phyloP scores from a whole-genome alignment of 495 filamentous ascomycete genomes.

The Rhypophila decipiens region DNA sequence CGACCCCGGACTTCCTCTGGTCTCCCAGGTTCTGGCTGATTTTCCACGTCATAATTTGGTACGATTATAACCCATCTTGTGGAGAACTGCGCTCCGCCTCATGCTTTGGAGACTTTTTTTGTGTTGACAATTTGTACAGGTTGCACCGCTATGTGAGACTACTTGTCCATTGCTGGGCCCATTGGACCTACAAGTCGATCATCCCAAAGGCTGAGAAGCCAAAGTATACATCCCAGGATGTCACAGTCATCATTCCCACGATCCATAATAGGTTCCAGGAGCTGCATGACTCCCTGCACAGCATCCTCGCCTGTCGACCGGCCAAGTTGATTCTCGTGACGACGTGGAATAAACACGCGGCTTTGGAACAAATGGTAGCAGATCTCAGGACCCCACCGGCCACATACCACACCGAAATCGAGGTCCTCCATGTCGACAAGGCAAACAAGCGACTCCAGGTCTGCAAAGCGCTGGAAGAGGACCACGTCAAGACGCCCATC shows the following conservation, averaged over 20 bases:
- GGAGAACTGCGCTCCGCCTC: background rate
- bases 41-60: constrained; percentile 40
- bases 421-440: constrained; percentile 37
- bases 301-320: constrained; percentile 47
- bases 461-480: constrained; percentile 62
- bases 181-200: constrained; percentile 44
- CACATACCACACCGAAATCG: constrained; percentile 25
- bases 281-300: constrained; percentile 44
- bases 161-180: constrained; percentile 45
- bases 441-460: constrained; percentile 80
- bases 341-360: constrained; percentile 44
- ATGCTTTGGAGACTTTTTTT: background rate
- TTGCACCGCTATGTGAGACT: constrained; percentile 48
- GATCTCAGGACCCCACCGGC: constrained; percentile 24
- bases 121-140: constrained; percentile 26
- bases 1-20: constrained; percentile 32
- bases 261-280: constrained; percentile 50
- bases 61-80: constrained; percentile 9
- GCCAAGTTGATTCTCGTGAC: constrained; percentile 50
- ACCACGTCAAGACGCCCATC: constrained; percentile 62
- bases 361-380: constrained; percentile 37
- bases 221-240: constrained; percentile 40
- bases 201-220: constrained; percentile 38
- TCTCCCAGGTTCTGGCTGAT: constrained; percentile 26
- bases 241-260: constrained; percentile 53